These are phyloP conservation scores for sorghum (Sorghum bicolor) DNA, from an alignment of 176 grass and related monocot genomes.

Conservation along the genomic window Sorghum_bicolor_NCBIv3 NC_012879.2:18669001-18669500, in stretches of 20 bases:
- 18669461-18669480: too few relatives aligned
- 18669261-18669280: constrained; percentile 37
- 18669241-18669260: constrained; percentile 36
- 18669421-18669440: too few relatives aligned
- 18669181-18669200: neutral
- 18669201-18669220: neutral
- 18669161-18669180: neutral
- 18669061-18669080: neutral
- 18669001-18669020: neutral
- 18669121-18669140: neutral
- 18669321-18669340: constrained; percentile 43
- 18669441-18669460: too few relatives aligned
- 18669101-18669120: neutral
- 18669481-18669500: too few relatives aligned
- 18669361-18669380: neutral
- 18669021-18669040: neutral
- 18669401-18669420: neutral
- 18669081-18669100: neutral
- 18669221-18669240: neutral
- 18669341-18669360: neutral
- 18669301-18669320: constrained; percentile 31
- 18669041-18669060: neutral
- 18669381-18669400: neutral
- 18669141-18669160: neutral
- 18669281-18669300: constrained; percentile 33